Base-by-base conservation (phyloP, 345 rosid genomes). In the Eucalyptus sp. region DNA sequence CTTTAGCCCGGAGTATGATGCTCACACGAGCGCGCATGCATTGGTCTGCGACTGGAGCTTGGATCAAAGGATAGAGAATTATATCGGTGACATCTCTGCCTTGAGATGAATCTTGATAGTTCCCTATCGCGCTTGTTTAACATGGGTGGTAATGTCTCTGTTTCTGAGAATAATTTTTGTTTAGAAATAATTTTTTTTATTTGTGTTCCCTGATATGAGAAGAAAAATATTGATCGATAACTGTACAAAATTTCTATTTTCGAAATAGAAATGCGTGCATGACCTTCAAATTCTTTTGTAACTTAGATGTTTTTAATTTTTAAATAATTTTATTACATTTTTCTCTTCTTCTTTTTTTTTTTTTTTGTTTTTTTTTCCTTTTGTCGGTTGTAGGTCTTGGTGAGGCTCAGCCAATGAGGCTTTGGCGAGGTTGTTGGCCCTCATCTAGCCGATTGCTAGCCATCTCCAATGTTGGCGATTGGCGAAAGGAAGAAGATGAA, bases 381-480 rank as follows among this genome's bases (percentile, higher is more conserved):
- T 52, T 51, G 9, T 7, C 8, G 9, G 7, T 17, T 3, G 9
- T 51, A 51, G 56, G 56, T 51, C 22, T 17, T 0, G 22, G 9
- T 51, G 56, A 51, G 56, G 22, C 9, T 51, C 4, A 0, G 4
- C 22, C 7, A 51, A 51, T 51, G 56, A 7, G 56, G 56, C 22
- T 51, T 51, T 7, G 9, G 22, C 4, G 2, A 51, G 56, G 22
- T 51, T 3, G 0, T 0, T 7, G 0, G 8, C 8, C 2, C 8
- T 15, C 20, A 51, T 51, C 1, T 1, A 1, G 54, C 3, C 7
- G 0, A 0, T 6, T 0, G 0, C 1, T 16, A 2, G 46, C 46
- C 46, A 44, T 44, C 46, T 44, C 46, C 46, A 44, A 43, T 43
- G 44, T 43, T 2, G 44, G 7, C 46, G 7, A 44, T 9, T 44